Percentiles rank a stretch among this genome's conserved stretches.
Evolutionary conservation across 139 green algal genomes (phyloP).

Genomic region (Edaphochlamys debaryana): DNA sequence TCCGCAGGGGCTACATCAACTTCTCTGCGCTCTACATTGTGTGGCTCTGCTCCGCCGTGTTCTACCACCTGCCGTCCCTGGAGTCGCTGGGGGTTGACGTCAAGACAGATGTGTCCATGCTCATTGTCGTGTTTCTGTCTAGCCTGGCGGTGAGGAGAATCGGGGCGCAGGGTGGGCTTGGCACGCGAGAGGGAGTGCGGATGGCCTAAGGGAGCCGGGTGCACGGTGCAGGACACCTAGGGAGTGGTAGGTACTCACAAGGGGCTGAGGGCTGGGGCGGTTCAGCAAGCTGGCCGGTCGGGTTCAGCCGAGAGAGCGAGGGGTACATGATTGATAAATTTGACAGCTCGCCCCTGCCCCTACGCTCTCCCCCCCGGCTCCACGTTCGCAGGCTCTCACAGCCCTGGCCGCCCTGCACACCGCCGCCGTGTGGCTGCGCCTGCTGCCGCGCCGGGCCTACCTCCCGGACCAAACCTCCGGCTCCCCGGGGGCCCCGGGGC

Average conservation of each 20-base stretch:
- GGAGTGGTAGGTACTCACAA: no score
- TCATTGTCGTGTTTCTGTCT: constrained; percentile 72
- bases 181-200: no score
- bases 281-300: no score
- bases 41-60: constrained; percentile 85
- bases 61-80: constrained; percentile 87
- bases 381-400: constrained; percentile 57
- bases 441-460: constrained; percentile 49
- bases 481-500: no score
- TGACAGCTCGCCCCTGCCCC: no score
- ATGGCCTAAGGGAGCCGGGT: no score
- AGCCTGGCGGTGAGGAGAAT: constrained; percentile 13
- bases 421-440: constrained; percentile 50
- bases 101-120: constrained; percentile 77
- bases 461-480: not conserved
- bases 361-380: no score
- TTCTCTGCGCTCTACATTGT: constrained; percentile 81
- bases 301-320: no score
- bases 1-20: constrained; percentile 86
- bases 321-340: no score
- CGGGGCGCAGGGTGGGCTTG: not conserved
- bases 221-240: no score
- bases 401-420: constrained; percentile 63
- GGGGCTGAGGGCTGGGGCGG: no score
- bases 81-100: constrained; percentile 81